Evolutionary conservation across 2,329 filamentous ascomycete genomes (phyloP).

Genomic region (Sclerotinia trifoliorum): DNA sequence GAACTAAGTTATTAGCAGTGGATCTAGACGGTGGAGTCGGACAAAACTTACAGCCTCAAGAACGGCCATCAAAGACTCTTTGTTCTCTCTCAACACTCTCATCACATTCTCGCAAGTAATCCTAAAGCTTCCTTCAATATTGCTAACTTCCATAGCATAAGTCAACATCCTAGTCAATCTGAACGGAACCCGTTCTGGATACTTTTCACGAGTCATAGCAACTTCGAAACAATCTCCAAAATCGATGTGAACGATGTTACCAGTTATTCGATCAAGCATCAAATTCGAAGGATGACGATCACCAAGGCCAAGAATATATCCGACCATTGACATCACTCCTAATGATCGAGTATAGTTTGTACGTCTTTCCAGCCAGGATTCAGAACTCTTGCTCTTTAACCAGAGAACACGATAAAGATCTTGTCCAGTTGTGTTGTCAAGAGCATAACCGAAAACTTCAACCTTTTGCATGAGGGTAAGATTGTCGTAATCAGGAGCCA

Average conservation of each 20-base stretch:
- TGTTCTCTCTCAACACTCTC: constrained; percentile 93
- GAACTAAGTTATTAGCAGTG: constrained; percentile 60
- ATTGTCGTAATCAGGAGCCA: constrained; percentile 98
- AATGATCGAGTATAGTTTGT: constrained; percentile 99
- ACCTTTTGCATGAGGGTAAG: constrained; percentile 99
- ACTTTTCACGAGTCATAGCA: constrained; percentile 99
- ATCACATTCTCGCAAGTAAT: constrained; percentile 99
- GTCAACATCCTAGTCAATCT: constrained; percentile 97
- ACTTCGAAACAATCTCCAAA: constrained; percentile 99
- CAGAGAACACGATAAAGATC: constrained; percentile 97
- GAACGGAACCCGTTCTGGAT: constrained; percentile 96
- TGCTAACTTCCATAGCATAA: constrained; percentile 99
- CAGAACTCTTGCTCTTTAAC: constrained; percentile 98
- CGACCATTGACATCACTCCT: constrained; percentile 99
- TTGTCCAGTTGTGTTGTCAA: constrained; percentile 98
- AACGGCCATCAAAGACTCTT: constrained; percentile 97
- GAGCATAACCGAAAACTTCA: constrained; percentile 96
- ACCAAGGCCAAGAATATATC: constrained; percentile 94
- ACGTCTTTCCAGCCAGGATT: constrained; percentile 93
- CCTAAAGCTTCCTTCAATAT: constrained; percentile 97
- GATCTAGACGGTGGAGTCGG: background rate
- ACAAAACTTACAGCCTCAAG: constrained; percentile 79
- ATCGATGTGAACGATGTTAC: constrained; percentile 98
- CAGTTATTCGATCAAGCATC: constrained; percentile 93
- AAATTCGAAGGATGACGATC: constrained; percentile 97